Evolutionary conservation across 495 filamentous ascomycete species (phyloP), one percentile per base, ranked within the genome.

Genomic region (Penicillium soppii): DNA sequence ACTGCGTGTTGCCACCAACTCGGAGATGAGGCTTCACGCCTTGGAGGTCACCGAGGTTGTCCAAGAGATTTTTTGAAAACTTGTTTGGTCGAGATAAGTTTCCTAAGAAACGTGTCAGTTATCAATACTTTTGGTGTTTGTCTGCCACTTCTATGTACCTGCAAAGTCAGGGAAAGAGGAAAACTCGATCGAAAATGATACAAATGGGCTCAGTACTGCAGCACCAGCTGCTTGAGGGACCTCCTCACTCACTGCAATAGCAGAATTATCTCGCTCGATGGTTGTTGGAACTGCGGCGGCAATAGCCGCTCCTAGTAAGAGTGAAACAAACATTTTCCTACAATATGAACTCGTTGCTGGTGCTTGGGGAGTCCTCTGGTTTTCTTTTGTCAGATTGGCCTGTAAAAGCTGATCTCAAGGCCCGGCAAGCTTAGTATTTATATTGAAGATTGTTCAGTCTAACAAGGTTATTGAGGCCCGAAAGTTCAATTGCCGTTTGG

Each of bases 1-100:
- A 67, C 63, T 67, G 63, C 3, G 60, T 67, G 29, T 59, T 67
- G 22, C 63, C 63, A 5, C 63, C 63, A 9, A 67, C 61, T 13
- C 63, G 57, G 22, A 67, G 57, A 27, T 55, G 50, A 6, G 63
- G 61, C 48, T 63, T 67, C 2, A 50, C 42, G 5, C 63, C 63
- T 38, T 67, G 61, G 10, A 63, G 47, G 9, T 54, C 56, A 1
- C 52, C 54, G 22, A 67, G 55, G 23, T 63, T 63, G 35, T 63
- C 58, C 36, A 64, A 30, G 5, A 67, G 30, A 25, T 56, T 56
- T 7, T 59, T 58, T 15, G 63, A 67, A 30, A 67, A 67, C 9
- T 47, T 19, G 25, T 67, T 67, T 2, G 61, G 63, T 23, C 47
- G 37, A 19, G 63, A 59, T 25, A 47, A 35, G 19, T 63, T 67